Evolutionary conservation across 805 yeast species (phyloP), one percentile per base, ranked within the genome.

Genomic region (Lipomyces orientalis): DNA sequence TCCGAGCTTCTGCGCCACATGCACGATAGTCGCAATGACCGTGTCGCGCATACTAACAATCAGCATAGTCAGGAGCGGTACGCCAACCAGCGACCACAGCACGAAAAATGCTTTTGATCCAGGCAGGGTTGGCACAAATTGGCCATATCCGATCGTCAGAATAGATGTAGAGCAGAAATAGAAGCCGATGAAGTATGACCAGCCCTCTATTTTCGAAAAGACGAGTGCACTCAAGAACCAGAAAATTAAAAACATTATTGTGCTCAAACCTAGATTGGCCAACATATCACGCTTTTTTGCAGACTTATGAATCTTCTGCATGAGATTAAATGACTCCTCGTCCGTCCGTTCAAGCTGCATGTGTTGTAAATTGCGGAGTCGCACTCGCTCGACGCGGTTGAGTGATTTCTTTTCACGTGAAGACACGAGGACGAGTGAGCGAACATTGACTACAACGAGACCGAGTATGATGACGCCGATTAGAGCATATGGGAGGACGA

Each of bases 31-130:
- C 22, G 59, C 66, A 54, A 76, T 73, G 33, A 76, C 55, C n/a
- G 85, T 80, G 75, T 90, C 95, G 69, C 94, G 90, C 58, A 89
- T 80, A 62, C 86, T 87, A 0, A 93, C 87, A 51, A 91, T 86
- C 64, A 91, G 81, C n/a, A 89, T 88, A 1, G 97, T 90, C 96
- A 92, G 91, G 61, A 91, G 81, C 1, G 97, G 97, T 29, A 93
- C 89, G 0, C 97, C 97, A 7, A 87, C 80, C 25, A 93, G 75
- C 0, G 93, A 89, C 97, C 97, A 93, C 7, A 87, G 78, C 8
- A 90, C 86, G 73, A 92, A 92, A 71, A 91, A 86, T 0, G 89
- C 84, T 55, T 89, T 79, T 0, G 97, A 97, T 6, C 90, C 88
- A 0, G 87, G 78, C 0, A 88, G 78, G 1, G 60, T 64, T 0